Conservation (phyloP, 2,329 filamentous ascomycete species). For the Trichoderma endophyticum region DNA sequence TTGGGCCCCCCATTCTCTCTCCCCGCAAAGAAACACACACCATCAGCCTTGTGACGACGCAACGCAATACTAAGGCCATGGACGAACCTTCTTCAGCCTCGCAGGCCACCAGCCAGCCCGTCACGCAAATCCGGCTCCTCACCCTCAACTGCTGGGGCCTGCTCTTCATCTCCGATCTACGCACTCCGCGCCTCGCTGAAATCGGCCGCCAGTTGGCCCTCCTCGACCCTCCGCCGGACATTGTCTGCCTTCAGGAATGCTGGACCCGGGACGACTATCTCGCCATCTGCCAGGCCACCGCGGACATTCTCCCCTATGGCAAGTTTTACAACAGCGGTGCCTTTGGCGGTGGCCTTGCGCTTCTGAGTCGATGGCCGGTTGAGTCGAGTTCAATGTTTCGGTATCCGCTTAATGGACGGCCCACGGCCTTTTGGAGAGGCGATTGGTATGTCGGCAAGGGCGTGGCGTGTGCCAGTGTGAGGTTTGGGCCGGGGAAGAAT, state of each 20-base stretch:
- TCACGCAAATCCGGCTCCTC: constrained; percentile 67
- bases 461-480: constrained; percentile 76
- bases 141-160: constrained; percentile 98
- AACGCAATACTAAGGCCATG: background rate
- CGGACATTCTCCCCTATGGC: constrained; percentile 74
- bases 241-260: constrained; percentile 93
- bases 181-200: constrained; percentile 72
- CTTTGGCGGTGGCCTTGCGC: constrained; percentile 84
- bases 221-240: constrained; percentile 67
- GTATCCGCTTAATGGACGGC: constrained; percentile 90
- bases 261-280: constrained; percentile 85
- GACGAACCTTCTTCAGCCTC: constrained; percentile 22
- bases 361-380: constrained; percentile 89
- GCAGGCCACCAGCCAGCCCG: constrained; percentile 4
- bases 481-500: constrained; percentile 60
- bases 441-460: constrained; percentile 98
- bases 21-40: background rate
- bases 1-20: background rate
- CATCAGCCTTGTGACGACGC: background rate
- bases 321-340: constrained; percentile 92
- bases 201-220: constrained; percentile 78
- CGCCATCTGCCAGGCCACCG: constrained; percentile 70
- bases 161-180: constrained; percentile 77
- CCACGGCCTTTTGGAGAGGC: constrained; percentile 88
- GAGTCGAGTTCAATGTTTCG: constrained; percentile 80